phyloP scores from a whole-genome alignment of 805 yeast species.

The Komagataella pseudopastoris region DNA sequence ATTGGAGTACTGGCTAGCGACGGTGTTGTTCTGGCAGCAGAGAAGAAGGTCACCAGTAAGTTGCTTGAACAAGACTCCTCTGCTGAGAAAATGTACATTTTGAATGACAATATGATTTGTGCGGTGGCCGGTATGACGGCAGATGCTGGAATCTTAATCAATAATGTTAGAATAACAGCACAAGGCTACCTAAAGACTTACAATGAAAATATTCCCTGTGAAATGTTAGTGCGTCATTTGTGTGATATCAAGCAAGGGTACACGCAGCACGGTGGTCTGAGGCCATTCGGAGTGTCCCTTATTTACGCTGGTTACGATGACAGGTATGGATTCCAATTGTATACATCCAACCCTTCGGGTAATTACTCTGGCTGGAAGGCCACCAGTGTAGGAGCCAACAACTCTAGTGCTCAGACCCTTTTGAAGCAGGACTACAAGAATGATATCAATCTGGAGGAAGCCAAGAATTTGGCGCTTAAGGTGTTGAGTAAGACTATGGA shows the following conservation, averaged over 20 bases:
- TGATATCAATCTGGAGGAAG: constrained; percentile 58
- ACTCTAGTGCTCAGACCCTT: constrained; percentile 89
- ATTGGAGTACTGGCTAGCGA: constrained; percentile 64
- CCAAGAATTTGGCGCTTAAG: constrained; percentile 78
- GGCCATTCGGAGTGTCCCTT: constrained; percentile 97
- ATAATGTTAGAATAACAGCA: constrained; percentile 73
- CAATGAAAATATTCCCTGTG: constrained; percentile 91
- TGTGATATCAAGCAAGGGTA: constrained; percentile 96
- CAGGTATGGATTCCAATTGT: constrained; percentile 78
- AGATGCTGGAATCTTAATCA: constrained; percentile 85
- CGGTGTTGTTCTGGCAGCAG: constrained; percentile 95
- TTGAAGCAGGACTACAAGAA: constrained; percentile 91
- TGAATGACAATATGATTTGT: constrained; percentile 74
- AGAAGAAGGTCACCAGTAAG: constrained; percentile 86
- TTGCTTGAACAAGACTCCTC: constrained; percentile 87
- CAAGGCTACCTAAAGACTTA: constrained; percentile 78
- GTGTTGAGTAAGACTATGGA: constrained; percentile 93
- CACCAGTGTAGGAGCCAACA: constrained; percentile 92
- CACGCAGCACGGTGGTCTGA: constrained; percentile 96
- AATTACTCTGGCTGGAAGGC: constrained; percentile 99
- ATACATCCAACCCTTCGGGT: constrained; percentile 94
- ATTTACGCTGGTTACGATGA: constrained; percentile 94
- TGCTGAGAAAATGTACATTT: constrained; percentile 81
- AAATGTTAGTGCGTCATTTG: constrained; percentile 71
- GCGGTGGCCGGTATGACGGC: constrained; percentile 99